phyloP scores from a whole-genome alignment of 257 asterid species.

The Cynanchum wilfordii region DNA sequence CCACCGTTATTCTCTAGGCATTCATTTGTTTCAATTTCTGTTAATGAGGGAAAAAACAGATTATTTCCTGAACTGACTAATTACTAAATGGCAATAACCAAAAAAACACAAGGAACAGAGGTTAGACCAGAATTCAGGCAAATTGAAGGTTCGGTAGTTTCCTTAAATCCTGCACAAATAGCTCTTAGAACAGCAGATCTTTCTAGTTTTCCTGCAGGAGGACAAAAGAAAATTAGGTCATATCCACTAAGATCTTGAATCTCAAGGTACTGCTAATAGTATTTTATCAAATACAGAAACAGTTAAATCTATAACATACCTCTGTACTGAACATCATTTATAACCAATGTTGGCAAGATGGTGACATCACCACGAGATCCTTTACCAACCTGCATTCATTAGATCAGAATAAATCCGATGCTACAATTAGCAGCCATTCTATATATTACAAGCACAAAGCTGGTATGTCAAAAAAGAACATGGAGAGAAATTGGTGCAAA shows the following conservation, averaged over 20 bases:
- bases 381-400: slow-evolving; percentile 50
- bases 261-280: not conserved
- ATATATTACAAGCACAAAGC: not conserved
- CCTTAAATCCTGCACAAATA: slow-evolving; percentile 91
- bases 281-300: not conserved
- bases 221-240: not conserved
- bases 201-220: slow-evolving; percentile 64
- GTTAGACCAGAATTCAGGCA: slow-evolving; percentile 63
- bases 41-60: slow-evolving; percentile 12
- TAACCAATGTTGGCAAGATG: slow-evolving; percentile 86
- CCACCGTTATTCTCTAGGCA: slow-evolving; percentile 84
- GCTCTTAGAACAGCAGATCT: slow-evolving; percentile 74
- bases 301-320: slow-evolving; percentile 35
- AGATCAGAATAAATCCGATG: slow-evolving; percentile 8
- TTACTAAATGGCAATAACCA: not conserved
- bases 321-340: slow-evolving; percentile 78
- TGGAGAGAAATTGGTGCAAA: not conserved
- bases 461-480: not conserved
- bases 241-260: not conserved
- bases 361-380: slow-evolving; percentile 95
- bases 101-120: slow-evolving; percentile 1
- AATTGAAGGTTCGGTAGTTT: slow-evolving; percentile 83
- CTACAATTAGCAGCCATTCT: not conserved
- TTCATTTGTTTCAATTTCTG: slow-evolving; percentile 84
- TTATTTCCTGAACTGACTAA: not conserved